Evolutionary conservation across 2,329 filamentous ascomycete species (phyloP).

Genomic region (Orbilia quercus): DNA sequence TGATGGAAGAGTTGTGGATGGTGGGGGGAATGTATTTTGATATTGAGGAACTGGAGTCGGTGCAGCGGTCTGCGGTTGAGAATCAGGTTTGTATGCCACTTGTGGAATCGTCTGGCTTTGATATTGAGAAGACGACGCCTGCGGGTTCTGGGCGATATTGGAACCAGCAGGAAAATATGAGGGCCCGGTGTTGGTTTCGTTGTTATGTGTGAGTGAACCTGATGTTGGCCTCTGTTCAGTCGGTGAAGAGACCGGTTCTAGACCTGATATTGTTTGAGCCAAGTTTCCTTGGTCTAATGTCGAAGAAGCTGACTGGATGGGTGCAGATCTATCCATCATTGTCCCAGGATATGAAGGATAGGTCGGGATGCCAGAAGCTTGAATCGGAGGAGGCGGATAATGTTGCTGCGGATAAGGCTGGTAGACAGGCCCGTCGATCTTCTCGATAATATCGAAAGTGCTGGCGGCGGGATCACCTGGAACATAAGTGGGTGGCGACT

Average conservation of each 20-base stretch:
- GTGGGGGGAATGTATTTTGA: neutral
- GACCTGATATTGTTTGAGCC: neutral
- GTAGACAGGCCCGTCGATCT: neutral
- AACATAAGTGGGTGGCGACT: slow-evolving; percentile 12
- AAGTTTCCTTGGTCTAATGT: neutral
- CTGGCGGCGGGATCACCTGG: slow-evolving; percentile 16
- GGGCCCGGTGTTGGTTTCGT: too few relatives aligned
- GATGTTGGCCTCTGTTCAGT: too few relatives aligned
- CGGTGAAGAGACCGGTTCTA: neutral
- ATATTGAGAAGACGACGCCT: neutral
- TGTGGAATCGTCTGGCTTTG: neutral
- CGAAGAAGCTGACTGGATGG: neutral
- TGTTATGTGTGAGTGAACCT: too few relatives aligned
- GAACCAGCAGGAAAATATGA: too few relatives aligned
- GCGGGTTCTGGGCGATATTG: too few relatives aligned
- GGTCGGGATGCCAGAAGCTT: slow-evolving; percentile 8
- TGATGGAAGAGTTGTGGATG: neutral
- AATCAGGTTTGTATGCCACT: neutral
- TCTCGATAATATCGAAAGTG: slow-evolving; percentile 14
- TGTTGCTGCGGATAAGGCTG: slow-evolving; percentile 28
- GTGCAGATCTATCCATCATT: slow-evolving; percentile 13
- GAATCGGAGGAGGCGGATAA: slow-evolving; percentile 23
- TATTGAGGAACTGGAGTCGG: slow-evolving; percentile 1
- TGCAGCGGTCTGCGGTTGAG: neutral
- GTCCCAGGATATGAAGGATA: slow-evolving; percentile 48